Base-by-base conservation (phyloP, 371 early-diverging fungal genomes). In the Mortierella sp. region DNA sequence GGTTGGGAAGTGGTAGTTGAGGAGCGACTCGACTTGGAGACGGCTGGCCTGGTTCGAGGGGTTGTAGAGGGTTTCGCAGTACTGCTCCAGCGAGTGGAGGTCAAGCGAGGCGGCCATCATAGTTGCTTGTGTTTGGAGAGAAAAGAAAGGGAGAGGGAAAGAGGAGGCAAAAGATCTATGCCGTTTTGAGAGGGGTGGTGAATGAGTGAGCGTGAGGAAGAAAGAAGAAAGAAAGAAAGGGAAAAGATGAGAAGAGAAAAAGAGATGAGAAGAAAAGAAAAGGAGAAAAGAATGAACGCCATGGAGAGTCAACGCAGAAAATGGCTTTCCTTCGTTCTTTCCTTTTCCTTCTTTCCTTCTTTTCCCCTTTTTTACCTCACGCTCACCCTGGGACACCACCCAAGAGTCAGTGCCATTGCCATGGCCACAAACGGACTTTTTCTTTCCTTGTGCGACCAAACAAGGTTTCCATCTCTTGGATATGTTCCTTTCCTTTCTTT, bases 1-100 rank as follows among this genome's bases (percentile, higher is more conserved):
- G 28, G 96, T 96, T 51, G 98, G 98, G 78, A 97, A 96, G 69
- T 91, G 93, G 75, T 93, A 92, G 74, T 95, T 94, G 69, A 97
- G 91, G 46, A 93, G 90, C 74, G 91, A 92, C 86, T 96, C 96
- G 31, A 94, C 95, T 80, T 93, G 91, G 53, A 89, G 81, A 51
- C 95, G 93, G 77, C 92, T 93, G 82, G 91, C 90, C 43, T 90
- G 88, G 43, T 90, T 86, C 70, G 92, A 89, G 55, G 95, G 90
- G 74, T 92, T 92, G 80, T 93, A 94, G 26, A 93, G 86, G 28
- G 90, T 89, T 70, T 91, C 90, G 77, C 93, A 92, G 55, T 86
- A 86, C 59, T 86, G 86, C 80, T 82, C 86, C 86, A 86, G 61
- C n/a, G 86, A 82, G 75, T 82, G 86, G 73, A 86, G 82, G 82